A percentile compares a stretch with the other conserved stretches of the same genome.
These are phyloP conservation scores for Vitis hybrid DNA, from an alignment of 177 flowering plant genomes.

Conservation along the genomic window DNA sequence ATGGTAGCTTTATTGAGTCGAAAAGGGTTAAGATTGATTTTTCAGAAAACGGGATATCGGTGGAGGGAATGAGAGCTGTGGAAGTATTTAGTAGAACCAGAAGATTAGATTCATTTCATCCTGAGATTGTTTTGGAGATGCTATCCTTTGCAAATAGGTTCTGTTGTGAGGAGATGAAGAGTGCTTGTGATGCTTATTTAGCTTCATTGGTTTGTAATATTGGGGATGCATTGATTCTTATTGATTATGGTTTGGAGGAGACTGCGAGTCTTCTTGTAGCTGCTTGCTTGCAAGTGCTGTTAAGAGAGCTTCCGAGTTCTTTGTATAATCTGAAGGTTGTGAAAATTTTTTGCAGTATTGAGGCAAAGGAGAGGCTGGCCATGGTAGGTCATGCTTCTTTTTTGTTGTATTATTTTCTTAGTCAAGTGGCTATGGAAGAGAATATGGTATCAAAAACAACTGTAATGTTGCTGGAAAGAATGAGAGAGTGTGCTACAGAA, in stretches of 20 bases:
- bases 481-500: constrained; percentile 54
- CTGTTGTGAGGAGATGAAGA: constrained; percentile 74
- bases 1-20: constrained; percentile 63
- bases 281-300: constrained; percentile 68
- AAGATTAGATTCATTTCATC: constrained; percentile 41
- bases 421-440: constrained; percentile 73
- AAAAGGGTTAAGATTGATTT: constrained; percentile 51
- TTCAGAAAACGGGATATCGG: constrained; percentile 53
- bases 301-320: constrained; percentile 66
- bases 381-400: constrained; percentile 59
- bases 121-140: constrained; percentile 60
- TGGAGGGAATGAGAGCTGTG: constrained; percentile 58
- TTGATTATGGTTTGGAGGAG: constrained; percentile 77
- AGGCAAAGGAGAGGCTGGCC: constrained; percentile 47
- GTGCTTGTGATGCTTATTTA: constrained; percentile 60
- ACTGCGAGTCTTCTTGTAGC: constrained; percentile 58
- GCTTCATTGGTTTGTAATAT: constrained; percentile 46
- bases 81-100: constrained; percentile 57
- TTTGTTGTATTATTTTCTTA: constrained; percentile 62
- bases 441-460: constrained; percentile 50
- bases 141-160: constrained; percentile 63
- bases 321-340: constrained; percentile 40
- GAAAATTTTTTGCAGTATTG: constrained; percentile 50
- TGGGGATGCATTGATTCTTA: constrained; percentile 54
- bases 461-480: constrained; percentile 60